phyloP scores from a whole-genome alignment of 2,329 filamentous ascomycete species.

The Paracoccidioides lutzii region DNA sequence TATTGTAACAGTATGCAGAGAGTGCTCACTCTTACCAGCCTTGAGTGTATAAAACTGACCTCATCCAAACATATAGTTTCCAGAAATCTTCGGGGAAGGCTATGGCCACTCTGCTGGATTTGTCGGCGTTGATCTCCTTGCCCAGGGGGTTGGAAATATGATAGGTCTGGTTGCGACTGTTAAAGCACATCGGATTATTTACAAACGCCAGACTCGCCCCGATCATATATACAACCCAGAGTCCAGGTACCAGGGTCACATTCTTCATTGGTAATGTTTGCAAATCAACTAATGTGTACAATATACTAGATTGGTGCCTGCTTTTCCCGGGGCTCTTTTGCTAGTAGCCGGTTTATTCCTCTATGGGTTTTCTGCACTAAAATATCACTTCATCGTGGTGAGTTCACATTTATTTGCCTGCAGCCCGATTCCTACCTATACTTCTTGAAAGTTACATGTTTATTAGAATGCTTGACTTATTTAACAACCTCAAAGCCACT shows the following conservation, averaged over 20 bases:
- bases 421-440: not conserved
- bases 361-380: conserved; percentile 1
- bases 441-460: not conserved
- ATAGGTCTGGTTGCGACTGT: not conserved
- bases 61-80: not conserved
- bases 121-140: conserved; percentile 1
- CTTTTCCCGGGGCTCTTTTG: not conserved
- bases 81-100: not conserved
- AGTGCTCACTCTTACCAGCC: not conserved
- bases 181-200: not conserved
- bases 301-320: not conserved
- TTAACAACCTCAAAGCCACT: not conserved
- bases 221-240: not conserved
- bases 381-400: conserved; percentile 3
- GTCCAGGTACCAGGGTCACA: not conserved
- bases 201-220: not conserved
- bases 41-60: not conserved
- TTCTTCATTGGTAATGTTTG: not conserved
- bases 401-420: not conserved
- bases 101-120: conserved; percentile 3
- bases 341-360: conserved; percentile 2
- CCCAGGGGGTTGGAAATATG: conserved; percentile 1
- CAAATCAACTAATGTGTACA: not conserved
- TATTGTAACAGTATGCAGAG: not conserved
- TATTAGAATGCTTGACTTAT: not conserved